These are phyloP conservation scores for Aristolochia fimbriata DNA, from an alignment of 164 flowering plant species.

Conservation along the genomic window DNA sequence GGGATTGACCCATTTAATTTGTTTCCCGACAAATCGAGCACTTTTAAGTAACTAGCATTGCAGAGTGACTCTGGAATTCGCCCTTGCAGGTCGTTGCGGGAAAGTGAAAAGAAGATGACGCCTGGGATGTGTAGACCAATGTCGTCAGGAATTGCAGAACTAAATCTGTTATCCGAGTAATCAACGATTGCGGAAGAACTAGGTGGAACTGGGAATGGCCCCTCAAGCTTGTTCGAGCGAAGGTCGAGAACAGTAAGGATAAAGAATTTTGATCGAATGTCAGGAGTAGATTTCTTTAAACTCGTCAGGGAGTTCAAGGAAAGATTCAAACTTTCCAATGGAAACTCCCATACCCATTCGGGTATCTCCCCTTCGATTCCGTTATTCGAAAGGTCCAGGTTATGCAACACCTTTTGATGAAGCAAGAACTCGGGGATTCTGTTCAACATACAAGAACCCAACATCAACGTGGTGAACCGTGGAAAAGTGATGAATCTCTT, in stretches of 20 bases:
- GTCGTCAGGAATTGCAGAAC: conserved; percentile 16
- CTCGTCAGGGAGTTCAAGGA: conserved; percentile 24
- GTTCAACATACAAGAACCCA: conserved; percentile 31
- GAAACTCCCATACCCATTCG: conserved; percentile 27
- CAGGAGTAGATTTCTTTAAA: conserved; percentile 7
- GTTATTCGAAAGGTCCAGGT: conserved; percentile 40
- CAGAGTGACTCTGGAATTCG: conserved; percentile 36
- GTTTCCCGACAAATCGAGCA: conserved; percentile 50
- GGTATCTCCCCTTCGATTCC: conserved; percentile 32
- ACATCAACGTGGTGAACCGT: conserved; percentile 18
- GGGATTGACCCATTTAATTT: conserved; percentile 35
- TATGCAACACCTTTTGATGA: conserved; percentile 15
- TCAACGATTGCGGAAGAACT: conserved; percentile 20
- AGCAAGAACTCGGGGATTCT: conserved; percentile 23
- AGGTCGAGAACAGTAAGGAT: conserved; percentile 23
- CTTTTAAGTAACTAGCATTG: conserved; percentile 20
- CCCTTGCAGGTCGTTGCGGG: conserved; percentile 15
- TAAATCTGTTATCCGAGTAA: conserved; percentile 39
- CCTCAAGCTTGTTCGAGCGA: conserved; percentile 30
- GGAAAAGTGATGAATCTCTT: conserved; percentile 8
- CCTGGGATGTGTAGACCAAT: conserved; percentile 9
- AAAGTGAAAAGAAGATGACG: conserved; percentile 25
- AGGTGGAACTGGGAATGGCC: conserved; percentile 22
- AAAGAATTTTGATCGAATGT: not conserved
- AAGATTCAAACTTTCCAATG: conserved; percentile 21